Conservation (phyloP, 2,329 filamentous ascomycete genomes). For the Trichoderma atrobrunneum region DNA sequence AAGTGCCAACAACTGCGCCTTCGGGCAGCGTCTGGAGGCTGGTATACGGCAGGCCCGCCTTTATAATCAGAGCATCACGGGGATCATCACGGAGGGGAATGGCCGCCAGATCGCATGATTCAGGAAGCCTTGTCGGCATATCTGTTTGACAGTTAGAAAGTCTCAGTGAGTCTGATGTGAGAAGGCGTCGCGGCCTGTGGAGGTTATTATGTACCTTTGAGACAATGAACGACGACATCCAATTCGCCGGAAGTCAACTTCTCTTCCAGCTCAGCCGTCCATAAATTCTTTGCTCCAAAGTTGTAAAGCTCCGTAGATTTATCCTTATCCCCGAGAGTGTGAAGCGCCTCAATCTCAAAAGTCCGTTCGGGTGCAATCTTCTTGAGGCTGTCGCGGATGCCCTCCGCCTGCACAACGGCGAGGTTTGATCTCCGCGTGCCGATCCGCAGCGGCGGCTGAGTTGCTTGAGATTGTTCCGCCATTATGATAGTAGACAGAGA, state of each 20-base stretch:
- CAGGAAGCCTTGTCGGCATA: slow-evolving; percentile 15
- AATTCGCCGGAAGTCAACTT: slow-evolving; percentile 2
- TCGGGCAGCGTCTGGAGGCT: not conserved
- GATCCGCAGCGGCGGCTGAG: not conserved
- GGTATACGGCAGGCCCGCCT: slow-evolving; percentile 5
- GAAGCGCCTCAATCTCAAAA: slow-evolving; percentile 6
- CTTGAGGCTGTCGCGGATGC: slow-evolving; percentile 2
- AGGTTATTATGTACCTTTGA: not conserved
- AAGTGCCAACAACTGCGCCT: slow-evolving; percentile 13
- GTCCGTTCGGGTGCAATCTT: not conserved
- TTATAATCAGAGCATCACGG: slow-evolving; percentile 12
- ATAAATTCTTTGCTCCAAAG: slow-evolving; percentile 15
- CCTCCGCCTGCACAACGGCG: slow-evolving; percentile 12
- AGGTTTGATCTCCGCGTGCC: slow-evolving; percentile 14
- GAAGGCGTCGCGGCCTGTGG: not conserved
- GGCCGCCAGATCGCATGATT: slow-evolving; percentile 7
- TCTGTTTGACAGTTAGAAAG: not conserved
- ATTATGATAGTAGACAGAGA: not conserved
- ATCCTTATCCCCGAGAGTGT: slow-evolving; percentile 12
- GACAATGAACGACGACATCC: slow-evolving; percentile 16
- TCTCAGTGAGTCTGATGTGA: not conserved
- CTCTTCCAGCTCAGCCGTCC: slow-evolving; percentile 12
- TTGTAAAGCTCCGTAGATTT: slow-evolving; percentile 8
- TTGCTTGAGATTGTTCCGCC: not conserved
- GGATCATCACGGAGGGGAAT: slow-evolving; percentile 15